Percentiles rank a stretch among this genome's conserved stretches.
Evolutionary conservation across 352 stramenopile genomes (phyloP).

Genomic region (Globisporangium ultimum): DNA sequence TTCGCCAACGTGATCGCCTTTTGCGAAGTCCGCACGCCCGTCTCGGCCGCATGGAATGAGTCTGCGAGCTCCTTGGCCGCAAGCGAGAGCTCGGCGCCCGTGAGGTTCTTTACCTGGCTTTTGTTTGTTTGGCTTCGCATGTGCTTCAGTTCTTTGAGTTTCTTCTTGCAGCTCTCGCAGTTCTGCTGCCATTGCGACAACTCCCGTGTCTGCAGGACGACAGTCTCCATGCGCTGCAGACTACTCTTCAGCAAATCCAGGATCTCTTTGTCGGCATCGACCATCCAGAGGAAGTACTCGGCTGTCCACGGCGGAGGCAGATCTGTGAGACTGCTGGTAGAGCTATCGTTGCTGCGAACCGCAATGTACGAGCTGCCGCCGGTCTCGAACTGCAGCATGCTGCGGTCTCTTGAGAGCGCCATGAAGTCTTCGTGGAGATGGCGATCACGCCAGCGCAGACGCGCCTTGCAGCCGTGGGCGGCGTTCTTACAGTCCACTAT

Average conservation of each 20-base stretch:
- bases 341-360: conserved; percentile 11
- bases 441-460: conserved; percentile 60
- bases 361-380: conserved; percentile 43
- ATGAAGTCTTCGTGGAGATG: conserved; percentile 70
- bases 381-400: conserved; percentile 46
- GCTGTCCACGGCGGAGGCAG: conserved; percentile 63
- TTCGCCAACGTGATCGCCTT: conserved; percentile 38
- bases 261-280: conserved; percentile 46
- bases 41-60: conserved; percentile 45
- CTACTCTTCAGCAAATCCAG: conserved; percentile 38
- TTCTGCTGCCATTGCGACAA: conserved; percentile 37
- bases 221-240: conserved; percentile 34
- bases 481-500: conserved; percentile 69
- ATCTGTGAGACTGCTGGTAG: conserved; percentile 20
- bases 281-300: conserved; percentile 66
- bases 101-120: conserved; percentile 15
- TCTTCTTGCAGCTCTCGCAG: conserved; percentile 44
- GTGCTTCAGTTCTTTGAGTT: conserved; percentile 46
- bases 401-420: conserved; percentile 36
- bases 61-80: conserved; percentile 49
- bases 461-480: conserved; percentile 53
- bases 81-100: conserved; percentile 19
- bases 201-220: conserved; percentile 32
- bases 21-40: conserved; percentile 25
- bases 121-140: conserved; percentile 21